phyloP scores from a whole-genome alignment of 192 early-diverging fungal genomes.

The Lunasporangiospora selenospora region DNA sequence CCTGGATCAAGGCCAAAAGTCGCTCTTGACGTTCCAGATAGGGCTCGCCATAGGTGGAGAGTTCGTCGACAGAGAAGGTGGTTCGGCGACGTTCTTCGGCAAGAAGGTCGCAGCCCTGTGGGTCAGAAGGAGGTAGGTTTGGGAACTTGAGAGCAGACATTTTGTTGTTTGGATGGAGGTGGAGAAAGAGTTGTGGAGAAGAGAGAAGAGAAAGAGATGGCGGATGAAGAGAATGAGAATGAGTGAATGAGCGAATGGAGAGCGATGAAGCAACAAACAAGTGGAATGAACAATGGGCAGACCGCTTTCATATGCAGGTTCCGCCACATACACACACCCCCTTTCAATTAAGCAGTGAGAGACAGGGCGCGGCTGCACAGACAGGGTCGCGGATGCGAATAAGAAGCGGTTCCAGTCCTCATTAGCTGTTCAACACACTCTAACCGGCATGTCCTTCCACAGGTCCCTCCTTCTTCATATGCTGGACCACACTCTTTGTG shows the following conservation, averaged over 20 bases:
- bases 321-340: too few species aligned
- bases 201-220: not conserved
- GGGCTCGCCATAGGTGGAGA: slow-evolving; percentile 67
- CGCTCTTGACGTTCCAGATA: slow-evolving; percentile 60
- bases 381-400: too few species aligned
- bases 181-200: not conserved
- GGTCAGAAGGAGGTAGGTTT: slow-evolving; percentile 47
- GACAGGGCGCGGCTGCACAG: too few species aligned
- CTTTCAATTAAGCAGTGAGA: too few species aligned
- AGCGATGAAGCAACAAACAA: not conserved
- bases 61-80: slow-evolving; percentile 65
- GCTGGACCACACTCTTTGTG: too few species aligned
- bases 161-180: not conserved
- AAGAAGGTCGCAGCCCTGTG: slow-evolving; percentile 58
- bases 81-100: slow-evolving; percentile 70
- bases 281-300: too few species aligned
- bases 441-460: too few species aligned
- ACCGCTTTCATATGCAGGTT: too few species aligned
- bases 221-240: not conserved
- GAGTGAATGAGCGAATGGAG: not conserved
- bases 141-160: slow-evolving; percentile 48
- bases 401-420: too few species aligned
- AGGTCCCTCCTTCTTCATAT: too few species aligned
- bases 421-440: too few species aligned
- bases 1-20: slow-evolving; percentile 63